Base-by-base conservation (phyloP, 371 early-diverging fungal species). In the Chytridium lagenaria region DNA sequence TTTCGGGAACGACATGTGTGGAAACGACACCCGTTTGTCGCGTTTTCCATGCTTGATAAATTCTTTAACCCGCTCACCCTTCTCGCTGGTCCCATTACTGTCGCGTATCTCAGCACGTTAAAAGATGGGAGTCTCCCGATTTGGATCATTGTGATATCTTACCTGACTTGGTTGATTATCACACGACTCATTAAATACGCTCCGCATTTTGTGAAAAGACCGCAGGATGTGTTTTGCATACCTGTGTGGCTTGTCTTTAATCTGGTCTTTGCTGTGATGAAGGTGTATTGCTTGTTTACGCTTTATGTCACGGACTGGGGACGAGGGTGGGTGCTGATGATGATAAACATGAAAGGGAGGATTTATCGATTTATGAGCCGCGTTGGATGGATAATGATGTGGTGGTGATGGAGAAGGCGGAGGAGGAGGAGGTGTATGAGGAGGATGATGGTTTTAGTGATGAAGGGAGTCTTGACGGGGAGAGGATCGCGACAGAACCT, bases 41-140 rank as follows among this genome's bases (percentile, higher is more conserved):
- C 92, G 36, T 92, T 89, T 71, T 89, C 90, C 26, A 92, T 92
- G 92, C 65, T 91, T 5, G 92, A 92, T 83, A 92, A 92, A 74
- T 83, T 90, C 69, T 87, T 92, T 73, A 92, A 92, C 67, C 91
- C 92, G 0, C 76, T 92, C 50, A 91, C 91, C 0, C 78, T 92
- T 19, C 84, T 92, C n/a, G 84, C 89, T 7, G 91, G 91, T 0
- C 91, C 91, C 0, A 78, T 86, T 30, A 83, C 89, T 7, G 90
- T 91, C n/a, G 71, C 79, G 33, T 81, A 77, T 44, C 69, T 81
- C 37, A 59, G 72, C 33, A 51, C 67, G 1, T 40, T 30, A 16
- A 63, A 28, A 10, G 66, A 59, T 3, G 44, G 59, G 22, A 44
- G 19, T 0, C 44, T 78, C 22, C 77, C 77, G 23, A 59, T 83